Evolutionary conservation across 306 rosid genomes (phyloP).

Genomic region (Astragalus membranaceus): DNA sequence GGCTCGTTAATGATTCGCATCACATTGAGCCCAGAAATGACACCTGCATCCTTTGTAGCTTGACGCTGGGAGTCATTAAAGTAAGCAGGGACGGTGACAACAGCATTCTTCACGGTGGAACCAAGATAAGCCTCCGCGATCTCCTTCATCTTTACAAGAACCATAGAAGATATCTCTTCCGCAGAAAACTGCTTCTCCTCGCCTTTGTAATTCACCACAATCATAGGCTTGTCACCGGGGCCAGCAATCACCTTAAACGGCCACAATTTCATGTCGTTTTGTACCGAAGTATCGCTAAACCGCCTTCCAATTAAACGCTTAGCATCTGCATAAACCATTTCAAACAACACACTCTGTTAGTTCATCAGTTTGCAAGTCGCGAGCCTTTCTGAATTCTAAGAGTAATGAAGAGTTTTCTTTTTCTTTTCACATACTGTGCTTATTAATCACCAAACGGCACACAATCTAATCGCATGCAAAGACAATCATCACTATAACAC

Average conservation of each 20-base stretch:
- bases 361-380: too few species aligned
- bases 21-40: constrained; percentile 46
- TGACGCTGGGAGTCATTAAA: constrained; percentile 56
- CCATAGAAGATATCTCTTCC: constrained; percentile 53
- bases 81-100: constrained; percentile 50
- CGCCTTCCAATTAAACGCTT: constrained; percentile 50
- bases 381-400: too few species aligned
- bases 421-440: too few species aligned
- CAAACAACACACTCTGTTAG: not conserved
- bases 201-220: constrained; percentile 39
- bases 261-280: constrained; percentile 43
- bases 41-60: constrained; percentile 53
- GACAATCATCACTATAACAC: not conserved
- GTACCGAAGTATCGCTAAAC: constrained; percentile 33
- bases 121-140: constrained; percentile 48
- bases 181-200: constrained; percentile 50
- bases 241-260: constrained; percentile 54
- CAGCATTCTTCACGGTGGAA: constrained; percentile 35
- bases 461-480: not conserved
- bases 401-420: too few species aligned
- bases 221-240: constrained; percentile 44
- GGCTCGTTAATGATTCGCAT: constrained; percentile 52
- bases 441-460: not conserved
- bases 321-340: constrained; percentile 26
- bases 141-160: constrained; percentile 50